Percentiles rank a stretch among this genome's conserved stretches.
These are phyloP conservation scores for Bruguiera parviflora DNA, from an alignment of 345 rosid species.

Conservation along the genomic window DNA sequence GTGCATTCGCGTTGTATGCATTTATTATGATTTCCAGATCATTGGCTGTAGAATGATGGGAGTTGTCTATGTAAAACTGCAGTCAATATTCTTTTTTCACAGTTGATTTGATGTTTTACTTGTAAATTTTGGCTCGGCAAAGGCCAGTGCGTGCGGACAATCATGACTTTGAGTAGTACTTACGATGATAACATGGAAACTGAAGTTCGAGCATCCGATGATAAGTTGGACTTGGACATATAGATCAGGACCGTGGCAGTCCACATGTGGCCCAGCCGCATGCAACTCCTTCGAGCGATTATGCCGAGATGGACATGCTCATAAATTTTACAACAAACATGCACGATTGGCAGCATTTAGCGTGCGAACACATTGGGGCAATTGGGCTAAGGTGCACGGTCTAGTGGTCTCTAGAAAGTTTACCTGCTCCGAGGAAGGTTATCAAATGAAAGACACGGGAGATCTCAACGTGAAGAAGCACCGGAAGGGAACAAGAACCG, in stretches of 20 bases:
- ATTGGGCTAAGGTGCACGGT: constrained; percentile 32
- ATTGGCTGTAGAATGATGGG: too few species aligned
- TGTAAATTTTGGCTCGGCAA: constrained; percentile 5
- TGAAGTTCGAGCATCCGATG: constrained; percentile 17
- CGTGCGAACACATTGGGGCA: constrained; percentile 30
- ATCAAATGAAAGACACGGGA: constrained; percentile 24
- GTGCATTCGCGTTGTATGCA: too few species aligned
- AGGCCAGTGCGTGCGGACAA: constrained; percentile 29
- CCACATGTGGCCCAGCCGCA: constrained; percentile 12
- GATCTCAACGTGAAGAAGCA: constrained; percentile 26
- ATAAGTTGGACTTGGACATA: constrained; percentile 31
- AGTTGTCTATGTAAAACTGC: too few species aligned
- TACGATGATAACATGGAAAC: constrained; percentile 13
- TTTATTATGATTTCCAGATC: too few species aligned
- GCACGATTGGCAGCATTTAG: constrained; percentile 27
- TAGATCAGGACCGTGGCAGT: constrained; percentile 25
- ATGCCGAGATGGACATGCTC: constrained; percentile 27
- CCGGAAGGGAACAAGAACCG: constrained; percentile 28
- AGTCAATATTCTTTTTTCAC: too few species aligned
- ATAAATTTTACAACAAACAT: constrained; percentile 24
- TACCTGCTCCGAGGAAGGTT: constrained; percentile 27
- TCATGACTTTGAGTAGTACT: constrained; percentile 11
- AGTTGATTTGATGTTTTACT: not conserved
- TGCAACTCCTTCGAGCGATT: constrained; percentile 14
- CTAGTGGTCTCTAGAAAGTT: constrained; percentile 30